Evolutionary conservation across 2,329 filamentous ascomycete genomes (phyloP).

Genomic region (Colletotrichum sp.): DNA sequence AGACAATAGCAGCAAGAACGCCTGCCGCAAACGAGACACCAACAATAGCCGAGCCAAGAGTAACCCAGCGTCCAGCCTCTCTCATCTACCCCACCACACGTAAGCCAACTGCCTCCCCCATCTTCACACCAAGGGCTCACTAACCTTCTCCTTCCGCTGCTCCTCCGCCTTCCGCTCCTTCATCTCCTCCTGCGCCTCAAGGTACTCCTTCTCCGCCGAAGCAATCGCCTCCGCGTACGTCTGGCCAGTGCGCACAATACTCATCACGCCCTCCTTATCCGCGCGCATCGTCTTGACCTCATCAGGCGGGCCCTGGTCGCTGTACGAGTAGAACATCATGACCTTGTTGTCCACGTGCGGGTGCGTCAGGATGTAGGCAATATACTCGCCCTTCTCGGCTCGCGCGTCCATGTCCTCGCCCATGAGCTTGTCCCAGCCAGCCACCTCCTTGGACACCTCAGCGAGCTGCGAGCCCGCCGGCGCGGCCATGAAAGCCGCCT

Average conservation of each 20-base stretch:
- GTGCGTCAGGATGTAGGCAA: neutral
- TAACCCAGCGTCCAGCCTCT: neutral
- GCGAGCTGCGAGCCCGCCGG: neutral
- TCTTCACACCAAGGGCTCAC: neutral
- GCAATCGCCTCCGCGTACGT: neutral
- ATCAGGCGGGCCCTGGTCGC: neutral
- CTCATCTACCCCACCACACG: neutral
- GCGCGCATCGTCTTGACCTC: neutral
- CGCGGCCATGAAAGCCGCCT: neutral
- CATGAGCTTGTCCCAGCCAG: neutral
- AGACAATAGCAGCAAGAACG: neutral
- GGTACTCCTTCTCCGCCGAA: neutral
- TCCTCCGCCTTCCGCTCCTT: accelerated
- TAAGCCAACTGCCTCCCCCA: accelerated
- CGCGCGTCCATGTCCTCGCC: neutral
- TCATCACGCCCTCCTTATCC: neutral
- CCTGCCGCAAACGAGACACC: neutral
- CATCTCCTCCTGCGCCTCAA: neutral
- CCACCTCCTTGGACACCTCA: neutral
- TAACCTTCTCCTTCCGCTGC: neutral
- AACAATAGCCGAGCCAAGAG: neutral
- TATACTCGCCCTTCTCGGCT: neutral
- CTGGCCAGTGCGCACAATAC: neutral
- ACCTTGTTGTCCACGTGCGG: neutral
- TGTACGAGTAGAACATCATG: neutral